A percentile compares a stretch with the other conserved stretches of the same genome.
phyloP scores from a whole-genome alignment of 2,329 filamentous ascomycete species.

The Hypoxylon sp. region DNA sequence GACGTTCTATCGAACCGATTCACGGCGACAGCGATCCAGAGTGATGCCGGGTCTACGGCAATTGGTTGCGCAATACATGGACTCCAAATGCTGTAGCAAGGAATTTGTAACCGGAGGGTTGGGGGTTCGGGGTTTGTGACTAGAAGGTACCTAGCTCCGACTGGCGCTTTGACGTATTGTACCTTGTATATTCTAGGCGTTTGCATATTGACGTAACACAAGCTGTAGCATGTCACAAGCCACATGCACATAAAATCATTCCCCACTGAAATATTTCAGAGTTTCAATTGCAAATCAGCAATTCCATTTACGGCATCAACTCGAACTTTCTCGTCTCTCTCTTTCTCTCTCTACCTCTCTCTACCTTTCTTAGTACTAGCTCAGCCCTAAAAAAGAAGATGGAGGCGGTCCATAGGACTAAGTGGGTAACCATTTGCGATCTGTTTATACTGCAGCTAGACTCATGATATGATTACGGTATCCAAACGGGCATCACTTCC shows the following conservation, averaged over 20 bases:
- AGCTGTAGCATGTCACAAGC: conserved; percentile 3
- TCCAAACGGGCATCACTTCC: background rate
- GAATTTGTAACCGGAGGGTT: conserved; percentile 11
- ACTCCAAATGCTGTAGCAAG: conserved; percentile 4
- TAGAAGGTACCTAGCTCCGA: background rate
- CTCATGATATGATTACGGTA: conserved; percentile 35
- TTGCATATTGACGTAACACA: conserved; percentile 3
- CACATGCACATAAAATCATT: background rate
- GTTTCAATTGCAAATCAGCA: conserved; percentile 5
- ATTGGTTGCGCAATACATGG: conserved; percentile 22
- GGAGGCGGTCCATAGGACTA: conserved; percentile 7
- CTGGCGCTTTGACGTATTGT: background rate
- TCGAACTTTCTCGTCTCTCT: conserved; percentile 26
- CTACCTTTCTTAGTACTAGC: background rate
- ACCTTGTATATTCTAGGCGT: background rate
- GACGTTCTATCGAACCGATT: conserved; percentile 22
- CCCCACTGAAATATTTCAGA: conserved; percentile 11
- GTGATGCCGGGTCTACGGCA: conserved; percentile 29
- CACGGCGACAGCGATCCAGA: conserved; percentile 40
- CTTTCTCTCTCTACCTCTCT: too few species aligned
- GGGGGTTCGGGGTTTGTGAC: conserved; percentile 38
- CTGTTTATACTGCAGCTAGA: conserved; percentile 29
- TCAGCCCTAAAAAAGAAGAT: conserved; percentile 28
- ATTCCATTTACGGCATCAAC: conserved; percentile 14
- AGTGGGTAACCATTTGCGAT: conserved; percentile 43